phyloP scores from a whole-genome alignment of 2,329 filamentous ascomycete genomes.

The Septoria linicola region DNA sequence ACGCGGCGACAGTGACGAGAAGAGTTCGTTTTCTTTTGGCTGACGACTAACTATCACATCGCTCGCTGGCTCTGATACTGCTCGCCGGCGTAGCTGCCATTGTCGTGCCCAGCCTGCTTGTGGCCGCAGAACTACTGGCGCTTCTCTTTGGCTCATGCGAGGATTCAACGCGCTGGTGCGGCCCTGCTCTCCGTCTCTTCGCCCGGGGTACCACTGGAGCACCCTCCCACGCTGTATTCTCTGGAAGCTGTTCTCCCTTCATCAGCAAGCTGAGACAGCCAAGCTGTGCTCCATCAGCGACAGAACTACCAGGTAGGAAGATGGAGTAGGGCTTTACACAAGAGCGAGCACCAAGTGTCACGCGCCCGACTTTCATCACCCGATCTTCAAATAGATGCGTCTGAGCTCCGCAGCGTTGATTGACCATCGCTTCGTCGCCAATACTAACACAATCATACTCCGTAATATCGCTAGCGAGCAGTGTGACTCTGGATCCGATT shows the following conservation, averaged over 20 bases:
- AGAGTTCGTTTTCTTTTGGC: too few relatives aligned
- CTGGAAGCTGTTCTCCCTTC: conserved; percentile 28
- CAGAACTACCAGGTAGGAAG: conserved; percentile 25
- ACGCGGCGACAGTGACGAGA: too few relatives aligned
- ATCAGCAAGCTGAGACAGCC: conserved; percentile 28
- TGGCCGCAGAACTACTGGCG: too few relatives aligned
- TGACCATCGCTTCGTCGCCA: conserved; percentile 28
- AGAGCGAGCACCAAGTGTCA: conserved; percentile 21
- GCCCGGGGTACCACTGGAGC: conserved; percentile 23
- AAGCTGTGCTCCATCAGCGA: conserved; percentile 24
- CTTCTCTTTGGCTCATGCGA: too few relatives aligned
- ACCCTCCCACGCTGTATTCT: conserved; percentile 26
- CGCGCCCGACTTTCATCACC: conserved; percentile 30
- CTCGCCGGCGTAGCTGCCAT: too few relatives aligned
- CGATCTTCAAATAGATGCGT: conserved; percentile 32
- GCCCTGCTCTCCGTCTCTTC: conserved; percentile 5
- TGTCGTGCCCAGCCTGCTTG: too few relatives aligned
- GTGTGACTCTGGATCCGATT: conserved; percentile 24
- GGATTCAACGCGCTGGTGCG: too few relatives aligned
- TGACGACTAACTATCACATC: too few relatives aligned
- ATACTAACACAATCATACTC: conserved; percentile 30
- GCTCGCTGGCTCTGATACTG: too few relatives aligned
- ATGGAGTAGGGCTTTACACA: conserved; percentile 29
- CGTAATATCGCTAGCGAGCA: conserved; percentile 26
- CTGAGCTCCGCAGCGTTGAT: conserved; percentile 25